A percentile compares a stretch with the other conserved stretches of the same genome.
phyloP scores from a whole-genome alignment of 306 rosid genomes.

The Corylus americana region DNA sequence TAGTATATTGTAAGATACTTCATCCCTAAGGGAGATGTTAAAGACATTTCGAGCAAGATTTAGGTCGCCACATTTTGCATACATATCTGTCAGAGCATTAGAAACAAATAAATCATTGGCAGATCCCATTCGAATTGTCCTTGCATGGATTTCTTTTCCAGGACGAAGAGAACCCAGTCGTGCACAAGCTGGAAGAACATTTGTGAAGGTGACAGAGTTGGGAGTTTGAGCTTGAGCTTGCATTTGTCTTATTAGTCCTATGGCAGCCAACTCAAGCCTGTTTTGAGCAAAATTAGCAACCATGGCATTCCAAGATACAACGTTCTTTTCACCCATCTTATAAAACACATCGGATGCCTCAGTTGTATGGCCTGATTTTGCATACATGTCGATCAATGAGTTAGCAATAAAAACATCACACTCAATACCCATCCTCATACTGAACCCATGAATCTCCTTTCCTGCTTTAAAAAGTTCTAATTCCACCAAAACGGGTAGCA shows the following conservation, averaged over 20 bases:
- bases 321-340: constrained; percentile 53
- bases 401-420: constrained; percentile 67
- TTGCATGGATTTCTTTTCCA: constrained; percentile 84
- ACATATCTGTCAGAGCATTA: constrained; percentile 87
- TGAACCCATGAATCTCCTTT: constrained; percentile 69
- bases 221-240: constrained; percentile 64
- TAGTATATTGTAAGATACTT: constrained; percentile 72
- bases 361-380: constrained; percentile 60
- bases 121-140: constrained; percentile 47
- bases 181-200: constrained; percentile 87
- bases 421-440: constrained; percentile 56
- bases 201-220: constrained; percentile 72
- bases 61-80: constrained; percentile 66
- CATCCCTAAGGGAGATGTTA: constrained; percentile 57
- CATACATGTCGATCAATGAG: constrained; percentile 81
- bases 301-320: constrained; percentile 94
- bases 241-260: constrained; percentile 63
- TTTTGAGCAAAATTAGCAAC: constrained; percentile 79
- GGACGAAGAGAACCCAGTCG: constrained; percentile 57
- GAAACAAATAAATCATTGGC: constrained; percentile 64
- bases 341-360: constrained; percentile 59
- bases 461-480: constrained; percentile 52
- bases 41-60: constrained; percentile 69
- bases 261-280: constrained; percentile 58
- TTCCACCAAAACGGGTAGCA: constrained; percentile 74